These are phyloP conservation scores for Claviceps fusiformis DNA, from an alignment of 2,329 filamentous ascomycete genomes.

Conservation along the genomic window DNA sequence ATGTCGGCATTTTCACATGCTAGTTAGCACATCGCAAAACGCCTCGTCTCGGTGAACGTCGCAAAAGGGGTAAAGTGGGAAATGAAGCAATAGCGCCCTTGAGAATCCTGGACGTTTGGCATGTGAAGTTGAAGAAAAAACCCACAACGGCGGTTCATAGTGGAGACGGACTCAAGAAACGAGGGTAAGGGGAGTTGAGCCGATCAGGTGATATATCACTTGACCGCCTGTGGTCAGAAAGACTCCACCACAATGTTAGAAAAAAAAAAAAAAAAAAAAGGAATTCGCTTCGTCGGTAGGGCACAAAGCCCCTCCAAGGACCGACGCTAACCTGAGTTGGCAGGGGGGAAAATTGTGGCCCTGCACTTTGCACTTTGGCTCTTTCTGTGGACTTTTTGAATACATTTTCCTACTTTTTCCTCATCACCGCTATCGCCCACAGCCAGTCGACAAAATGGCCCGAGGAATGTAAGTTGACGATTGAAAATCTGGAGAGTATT, in stretches of 20 bases:
- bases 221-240: not conserved
- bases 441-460: conserved; percentile 42
- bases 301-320: conserved; percentile 20
- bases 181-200: not conserved
- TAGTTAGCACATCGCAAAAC: not conserved
- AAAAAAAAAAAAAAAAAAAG: not conserved
- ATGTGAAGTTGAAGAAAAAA: not conserved
- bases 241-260: not conserved
- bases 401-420: conserved; percentile 14
- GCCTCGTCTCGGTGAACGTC: not conserved
- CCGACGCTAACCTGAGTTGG: conserved; percentile 11
- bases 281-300: conserved; percentile 14
- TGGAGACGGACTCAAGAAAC: not conserved
- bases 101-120: not conserved
- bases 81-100: too few species aligned
- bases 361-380: conserved; percentile 13
- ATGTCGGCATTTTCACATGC: not conserved
- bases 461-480: conserved; percentile 43
- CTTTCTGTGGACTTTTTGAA: conserved; percentile 10
- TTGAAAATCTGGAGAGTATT: not conserved
- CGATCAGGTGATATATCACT: conserved; percentile 5
- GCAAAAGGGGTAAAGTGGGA: not conserved
- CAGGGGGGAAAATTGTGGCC: conserved; percentile 18
- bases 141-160: too few species aligned
- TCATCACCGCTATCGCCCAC: conserved; percentile 23